Conservation (phyloP, 768 basidiomycete species). For the Amanita molliuscula region DNA sequence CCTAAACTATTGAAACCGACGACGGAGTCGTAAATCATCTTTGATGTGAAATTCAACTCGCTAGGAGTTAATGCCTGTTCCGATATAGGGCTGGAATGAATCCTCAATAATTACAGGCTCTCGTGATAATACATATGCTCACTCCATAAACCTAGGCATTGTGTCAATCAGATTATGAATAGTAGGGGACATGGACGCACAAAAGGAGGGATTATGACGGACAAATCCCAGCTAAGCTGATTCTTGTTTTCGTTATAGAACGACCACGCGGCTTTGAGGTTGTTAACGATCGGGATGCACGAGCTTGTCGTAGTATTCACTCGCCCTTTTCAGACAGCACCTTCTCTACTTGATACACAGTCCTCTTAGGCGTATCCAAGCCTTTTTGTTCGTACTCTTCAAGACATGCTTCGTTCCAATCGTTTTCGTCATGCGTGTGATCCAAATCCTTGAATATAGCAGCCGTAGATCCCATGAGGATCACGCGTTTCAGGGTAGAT, state of each 20-base stretch:
- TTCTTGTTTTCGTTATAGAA: slow-evolving; percentile 19
- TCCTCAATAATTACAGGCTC: neutral
- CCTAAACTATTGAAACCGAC: slow-evolving; percentile 7
- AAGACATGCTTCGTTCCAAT: slow-evolving; percentile 55
- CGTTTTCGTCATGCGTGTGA: slow-evolving; percentile 29
- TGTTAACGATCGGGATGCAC: neutral
- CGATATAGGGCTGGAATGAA: slow-evolving; percentile 22
- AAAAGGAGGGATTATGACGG: slow-evolving; percentile 43
- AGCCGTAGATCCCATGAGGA: slow-evolving; percentile 48
- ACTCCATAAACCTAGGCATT: slow-evolving; percentile 19
- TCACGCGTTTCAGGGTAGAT: slow-evolving; percentile 49
- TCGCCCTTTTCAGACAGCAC: slow-evolving; percentile 50
- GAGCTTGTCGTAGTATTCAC: neutral
- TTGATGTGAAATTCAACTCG: slow-evolving; percentile 29
- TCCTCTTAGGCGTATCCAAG: slow-evolving; percentile 20
- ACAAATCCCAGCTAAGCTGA: slow-evolving; percentile 36
- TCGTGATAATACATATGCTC: neutral
- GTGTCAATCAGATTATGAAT: neutral
- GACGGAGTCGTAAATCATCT: slow-evolving; percentile 17
- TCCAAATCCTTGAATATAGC: slow-evolving; percentile 12
- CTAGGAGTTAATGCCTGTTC: slow-evolving; percentile 24
- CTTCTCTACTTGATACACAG: slow-evolving; percentile 62
- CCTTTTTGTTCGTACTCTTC: slow-evolving; percentile 38
- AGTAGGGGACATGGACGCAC: slow-evolving; percentile 16
- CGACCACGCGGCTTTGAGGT: slow-evolving; percentile 28